These are phyloP conservation scores for Malus orientalis DNA, from an alignment of 306 rosid species.

Conservation along the genomic window DNA sequence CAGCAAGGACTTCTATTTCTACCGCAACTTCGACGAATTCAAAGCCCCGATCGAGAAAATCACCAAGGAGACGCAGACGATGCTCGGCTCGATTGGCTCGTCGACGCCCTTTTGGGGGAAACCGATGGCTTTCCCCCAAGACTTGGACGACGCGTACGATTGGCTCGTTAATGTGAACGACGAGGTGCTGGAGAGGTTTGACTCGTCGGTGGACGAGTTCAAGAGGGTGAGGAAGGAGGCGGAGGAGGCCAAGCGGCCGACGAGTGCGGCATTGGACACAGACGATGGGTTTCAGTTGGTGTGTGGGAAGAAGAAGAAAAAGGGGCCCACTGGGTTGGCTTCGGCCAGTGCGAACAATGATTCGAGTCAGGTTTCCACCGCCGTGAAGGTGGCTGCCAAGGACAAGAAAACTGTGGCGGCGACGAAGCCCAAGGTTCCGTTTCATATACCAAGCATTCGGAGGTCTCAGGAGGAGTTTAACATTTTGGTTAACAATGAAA, in stretches of 20 bases:
- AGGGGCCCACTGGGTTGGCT: constrained; percentile 8
- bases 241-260: constrained; percentile 32
- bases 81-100: constrained; percentile 52
- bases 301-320: constrained; percentile 56
- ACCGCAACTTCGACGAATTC: constrained; percentile 62
- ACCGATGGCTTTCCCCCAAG: constrained; percentile 37
- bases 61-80: constrained; percentile 43
- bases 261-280: constrained; percentile 11
- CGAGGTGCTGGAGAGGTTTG: constrained; percentile 55
- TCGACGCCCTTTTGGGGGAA: constrained; percentile 42
- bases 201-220: constrained; percentile 54
- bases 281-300: constrained; percentile 67
- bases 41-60: constrained; percentile 42
- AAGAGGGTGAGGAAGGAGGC: constrained; percentile 34
- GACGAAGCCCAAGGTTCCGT: constrained; percentile 65
- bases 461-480: constrained; percentile 76
- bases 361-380: constrained; percentile 12
- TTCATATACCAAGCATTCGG: constrained; percentile 71
- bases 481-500: constrained; percentile 59
- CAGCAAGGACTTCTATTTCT: constrained; percentile 58
- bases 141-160: constrained; percentile 55
- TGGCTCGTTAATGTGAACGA: constrained; percentile 78
- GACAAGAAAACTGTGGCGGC: constrained; percentile 43
- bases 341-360: constrained; percentile 16
- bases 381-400: constrained; percentile 45